Conservation (phyloP, 148 eudicot species). For the Drosera capensis region DNA sequence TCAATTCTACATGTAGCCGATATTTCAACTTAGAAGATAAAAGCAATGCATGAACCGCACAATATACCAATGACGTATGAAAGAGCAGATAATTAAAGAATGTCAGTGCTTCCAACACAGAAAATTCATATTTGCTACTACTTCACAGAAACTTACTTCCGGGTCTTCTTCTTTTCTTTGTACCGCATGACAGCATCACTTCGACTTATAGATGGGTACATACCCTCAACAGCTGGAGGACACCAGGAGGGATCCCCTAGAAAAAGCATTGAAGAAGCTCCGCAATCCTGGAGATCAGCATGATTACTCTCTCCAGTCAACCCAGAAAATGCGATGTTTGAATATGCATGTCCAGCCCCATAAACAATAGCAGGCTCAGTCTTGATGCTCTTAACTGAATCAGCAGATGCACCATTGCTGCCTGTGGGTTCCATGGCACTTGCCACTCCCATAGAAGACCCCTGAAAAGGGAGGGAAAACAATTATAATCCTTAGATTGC, state of each 20-base stretch:
- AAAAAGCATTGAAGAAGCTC: constrained; percentile 53
- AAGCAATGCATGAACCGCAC: too few species aligned
- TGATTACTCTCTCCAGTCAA: constrained; percentile 56
- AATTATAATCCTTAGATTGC: too few species aligned
- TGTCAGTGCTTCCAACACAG: too few species aligned
- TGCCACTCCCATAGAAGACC: constrained; percentile 12
- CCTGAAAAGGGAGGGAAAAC: constrained; percentile 13
- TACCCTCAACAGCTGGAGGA: constrained; percentile 37
- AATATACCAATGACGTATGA: too few species aligned
- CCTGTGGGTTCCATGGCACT: constrained; percentile 25
- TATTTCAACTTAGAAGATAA: too few species aligned
- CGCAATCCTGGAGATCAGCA: constrained; percentile 85
- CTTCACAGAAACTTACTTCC: constrained; percentile 89
- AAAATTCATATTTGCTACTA: too few species aligned
- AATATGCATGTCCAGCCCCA: constrained; percentile 37
- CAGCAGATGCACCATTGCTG: constrained; percentile 47
- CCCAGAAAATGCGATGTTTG: constrained; percentile 58
- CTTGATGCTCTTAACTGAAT: constrained; percentile 40
- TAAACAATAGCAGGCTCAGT: constrained; percentile 43
- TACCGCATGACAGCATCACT: constrained; percentile 81
- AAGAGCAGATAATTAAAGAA: too few species aligned
- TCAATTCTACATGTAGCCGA: too few species aligned
- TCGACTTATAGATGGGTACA: constrained; percentile 33
- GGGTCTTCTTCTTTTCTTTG: constrained; percentile 86
- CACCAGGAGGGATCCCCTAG: constrained; percentile 85